Conservation (phyloP, 1,284 basidiomycete genomes). For the Sparassis latifolia region DNA sequence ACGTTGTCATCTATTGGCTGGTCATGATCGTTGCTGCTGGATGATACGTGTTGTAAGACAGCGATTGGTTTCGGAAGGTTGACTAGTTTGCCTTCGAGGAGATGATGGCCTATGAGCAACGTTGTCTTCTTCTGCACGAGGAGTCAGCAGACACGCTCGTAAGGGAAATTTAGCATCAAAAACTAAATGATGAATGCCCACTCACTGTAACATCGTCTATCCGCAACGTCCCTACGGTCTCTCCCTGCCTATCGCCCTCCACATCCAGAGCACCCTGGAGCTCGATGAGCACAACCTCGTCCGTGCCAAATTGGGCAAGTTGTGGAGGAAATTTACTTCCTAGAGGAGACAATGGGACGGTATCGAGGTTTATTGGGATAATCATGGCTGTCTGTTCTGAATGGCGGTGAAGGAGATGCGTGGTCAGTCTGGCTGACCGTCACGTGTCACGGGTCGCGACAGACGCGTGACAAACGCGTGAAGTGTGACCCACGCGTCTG, state of each 20-base stretch:
- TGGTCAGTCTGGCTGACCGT: no score
- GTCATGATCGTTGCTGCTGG: conserved; percentile 28
- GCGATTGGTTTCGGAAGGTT: conserved; percentile 74
- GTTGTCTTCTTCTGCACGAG: conserved; percentile 63
- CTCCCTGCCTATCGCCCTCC: conserved; percentile 50
- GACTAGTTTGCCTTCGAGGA: conserved; percentile 83
- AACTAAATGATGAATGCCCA: not conserved
- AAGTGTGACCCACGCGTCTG: no score
- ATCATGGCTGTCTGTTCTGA: conserved; percentile 14
- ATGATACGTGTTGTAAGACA: conserved; percentile 35
- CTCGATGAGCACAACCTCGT: conserved; percentile 68
- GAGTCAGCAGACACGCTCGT: no score
- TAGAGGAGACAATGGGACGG: conserved; percentile 19
- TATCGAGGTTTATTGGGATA: conserved; percentile 20
- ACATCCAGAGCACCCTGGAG: conserved; percentile 69
- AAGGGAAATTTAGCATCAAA: no score
- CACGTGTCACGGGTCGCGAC: no score
- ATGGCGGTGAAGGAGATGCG: no score
- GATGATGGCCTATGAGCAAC: conserved; percentile 79
- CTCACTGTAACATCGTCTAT: conserved; percentile 29
- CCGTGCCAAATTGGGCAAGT: conserved; percentile 60
- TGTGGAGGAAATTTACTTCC: conserved; percentile 44
- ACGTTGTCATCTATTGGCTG: not conserved
- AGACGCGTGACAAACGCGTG: no score
- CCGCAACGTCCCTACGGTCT: conserved; percentile 56